These are phyloP conservation scores for Calvatia gigantea DNA, from an alignment of 768 basidiomycete species.

Conservation along the genomic window DNA sequence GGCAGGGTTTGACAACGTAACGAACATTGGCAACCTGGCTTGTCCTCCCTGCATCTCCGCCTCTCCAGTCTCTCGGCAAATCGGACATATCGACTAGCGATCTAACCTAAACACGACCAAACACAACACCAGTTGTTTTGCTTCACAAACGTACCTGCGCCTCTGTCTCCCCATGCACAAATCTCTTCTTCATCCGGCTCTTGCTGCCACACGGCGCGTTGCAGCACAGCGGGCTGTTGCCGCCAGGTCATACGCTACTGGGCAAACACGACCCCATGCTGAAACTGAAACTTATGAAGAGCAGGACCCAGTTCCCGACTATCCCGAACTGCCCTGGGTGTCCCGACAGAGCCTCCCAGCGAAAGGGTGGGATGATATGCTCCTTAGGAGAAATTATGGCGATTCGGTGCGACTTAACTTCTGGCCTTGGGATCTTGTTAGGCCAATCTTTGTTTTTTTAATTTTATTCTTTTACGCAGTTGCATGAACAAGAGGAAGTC, in stretches of 20 bases:
- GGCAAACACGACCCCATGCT: constrained; percentile 13
- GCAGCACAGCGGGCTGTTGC: constrained; percentile 7
- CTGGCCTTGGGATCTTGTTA: too few relatives aligned
- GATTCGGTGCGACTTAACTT: constrained; percentile 50
- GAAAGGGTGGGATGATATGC: constrained; percentile 70
- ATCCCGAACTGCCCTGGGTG: constrained; percentile 67
- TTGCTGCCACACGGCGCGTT: constrained; percentile 22
- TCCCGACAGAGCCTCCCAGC: constrained; percentile 64
- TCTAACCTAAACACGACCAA: not conserved
- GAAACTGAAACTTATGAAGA: constrained; percentile 1
- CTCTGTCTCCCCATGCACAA: constrained; percentile 12
- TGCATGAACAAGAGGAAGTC: constrained; percentile 79
- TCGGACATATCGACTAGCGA: constrained; percentile 7
- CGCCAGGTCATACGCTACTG: constrained; percentile 31
- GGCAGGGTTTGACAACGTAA: constrained; percentile 3
- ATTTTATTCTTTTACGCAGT: constrained; percentile 44
- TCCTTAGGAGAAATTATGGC: constrained; percentile 78
- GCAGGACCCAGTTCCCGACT: constrained; percentile 64
- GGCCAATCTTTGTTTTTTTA: too few relatives aligned
- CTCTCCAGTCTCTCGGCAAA: too few relatives aligned
- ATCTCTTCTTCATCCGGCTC: constrained; percentile 36
- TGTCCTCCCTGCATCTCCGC: not conserved
- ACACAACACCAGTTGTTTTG: not conserved
- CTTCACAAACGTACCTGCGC: not conserved
- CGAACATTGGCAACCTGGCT: not conserved